These are phyloP conservation scores for Arthrobotrys pseudoclavata DNA, from an alignment of 2,329 filamentous ascomycete species.

Conservation along the genomic window DNA sequence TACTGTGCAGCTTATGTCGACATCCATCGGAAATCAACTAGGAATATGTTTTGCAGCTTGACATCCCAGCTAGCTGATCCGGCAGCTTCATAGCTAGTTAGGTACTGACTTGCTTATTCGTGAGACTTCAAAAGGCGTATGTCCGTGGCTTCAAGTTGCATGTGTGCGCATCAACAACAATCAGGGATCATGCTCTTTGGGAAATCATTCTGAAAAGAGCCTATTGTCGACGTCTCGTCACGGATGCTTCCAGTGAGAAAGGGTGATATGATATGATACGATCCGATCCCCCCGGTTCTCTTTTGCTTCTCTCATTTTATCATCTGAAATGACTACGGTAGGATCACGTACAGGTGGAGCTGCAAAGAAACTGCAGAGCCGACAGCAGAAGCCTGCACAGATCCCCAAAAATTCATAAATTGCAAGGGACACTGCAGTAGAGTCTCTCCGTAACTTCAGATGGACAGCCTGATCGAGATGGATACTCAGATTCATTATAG, in stretches of 20 bases:
- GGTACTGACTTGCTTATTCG: conserved; percentile 43
- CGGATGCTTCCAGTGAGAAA: conserved; percentile 26
- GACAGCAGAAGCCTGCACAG: conserved; percentile 40
- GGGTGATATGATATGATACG: conserved; percentile 17
- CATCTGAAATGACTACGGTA: conserved; percentile 13
- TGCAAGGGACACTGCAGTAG: conserved; percentile 46
- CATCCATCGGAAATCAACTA: conserved; percentile 42
- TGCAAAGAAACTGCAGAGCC: conserved; percentile 33
- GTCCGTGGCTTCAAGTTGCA: conserved; percentile 45
- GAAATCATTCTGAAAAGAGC: conserved; percentile 36
- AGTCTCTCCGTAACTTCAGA: conserved; percentile 37
- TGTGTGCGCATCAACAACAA: conserved; percentile 42
- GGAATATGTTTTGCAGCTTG: conserved; percentile 51
- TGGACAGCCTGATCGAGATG: conserved; percentile 52
- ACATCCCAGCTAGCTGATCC: conserved; percentile 33
- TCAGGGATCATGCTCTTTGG: conserved; percentile 52
- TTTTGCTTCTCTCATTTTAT: conserved; percentile 33
- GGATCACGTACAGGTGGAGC: conserved; percentile 19
- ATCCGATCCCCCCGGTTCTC: conserved; percentile 11
- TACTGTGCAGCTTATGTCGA: conserved; percentile 24
- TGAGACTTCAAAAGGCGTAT: conserved; percentile 9
- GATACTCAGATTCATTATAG: conserved; percentile 31
- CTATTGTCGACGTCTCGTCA: conserved; percentile 51
- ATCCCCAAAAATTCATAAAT: conserved; percentile 38
- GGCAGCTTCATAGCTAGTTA: conserved; percentile 17